Conservation (phyloP, 345 rosid genomes). For the Salix udensis region DNA sequence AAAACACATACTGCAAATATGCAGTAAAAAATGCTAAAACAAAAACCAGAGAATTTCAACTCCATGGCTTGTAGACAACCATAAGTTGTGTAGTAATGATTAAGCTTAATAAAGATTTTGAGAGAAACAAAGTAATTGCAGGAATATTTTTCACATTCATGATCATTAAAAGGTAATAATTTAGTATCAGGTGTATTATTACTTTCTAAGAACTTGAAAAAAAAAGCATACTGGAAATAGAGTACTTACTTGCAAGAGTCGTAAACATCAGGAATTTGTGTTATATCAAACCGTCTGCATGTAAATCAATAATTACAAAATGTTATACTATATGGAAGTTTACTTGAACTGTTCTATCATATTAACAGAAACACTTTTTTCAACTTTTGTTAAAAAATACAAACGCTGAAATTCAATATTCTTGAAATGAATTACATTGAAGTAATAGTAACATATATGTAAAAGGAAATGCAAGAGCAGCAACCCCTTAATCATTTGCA, state of each 20-base stretch:
- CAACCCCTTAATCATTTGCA: not conserved
- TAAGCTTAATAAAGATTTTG: not conserved
- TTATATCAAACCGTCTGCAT: conserved; percentile 90
- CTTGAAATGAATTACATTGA: not conserved
- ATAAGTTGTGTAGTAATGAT: not conserved
- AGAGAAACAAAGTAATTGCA: not conserved
- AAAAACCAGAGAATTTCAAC: not conserved
- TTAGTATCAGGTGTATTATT: not conserved
- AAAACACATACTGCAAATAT: not conserved
- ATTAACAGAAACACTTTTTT: not conserved
- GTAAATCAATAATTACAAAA: conserved; percentile 15
- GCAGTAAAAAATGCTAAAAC: not conserved
- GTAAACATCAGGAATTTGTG: conserved; percentile 98
- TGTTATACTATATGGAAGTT: conserved; percentile 6
- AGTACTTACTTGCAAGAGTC: conserved; percentile 98
- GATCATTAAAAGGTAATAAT: not conserved
- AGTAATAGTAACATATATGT: not conserved
- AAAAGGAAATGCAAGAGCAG: conserved; percentile 6
- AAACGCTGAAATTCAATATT: not conserved
- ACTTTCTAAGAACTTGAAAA: not conserved
- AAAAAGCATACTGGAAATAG: conserved; percentile 8
- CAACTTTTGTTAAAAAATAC: not conserved
- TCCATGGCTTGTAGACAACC: not conserved
- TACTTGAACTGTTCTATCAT: not conserved
- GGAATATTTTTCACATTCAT: not conserved